Conservation (phyloP, 768 basidiomycete species). For the Brasilioporus rufonigricans region DNA sequence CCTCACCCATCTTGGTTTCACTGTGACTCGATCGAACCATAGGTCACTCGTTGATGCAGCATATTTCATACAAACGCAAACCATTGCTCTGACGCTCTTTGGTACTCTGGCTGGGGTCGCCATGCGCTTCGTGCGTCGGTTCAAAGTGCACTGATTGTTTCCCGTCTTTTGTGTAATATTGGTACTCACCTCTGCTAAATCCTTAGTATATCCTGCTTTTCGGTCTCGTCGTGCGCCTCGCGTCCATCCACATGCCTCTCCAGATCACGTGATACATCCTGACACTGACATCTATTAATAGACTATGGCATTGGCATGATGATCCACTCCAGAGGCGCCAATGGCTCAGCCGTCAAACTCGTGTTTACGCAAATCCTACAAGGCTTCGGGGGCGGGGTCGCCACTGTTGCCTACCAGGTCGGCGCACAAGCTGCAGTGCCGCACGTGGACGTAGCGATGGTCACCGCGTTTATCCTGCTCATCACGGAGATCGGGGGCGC, state of each 20-base stretch:
- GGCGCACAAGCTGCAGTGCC: too few species aligned
- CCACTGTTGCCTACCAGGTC: neutral
- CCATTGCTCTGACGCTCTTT: neutral
- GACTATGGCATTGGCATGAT: neutral
- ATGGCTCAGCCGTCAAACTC: neutral
- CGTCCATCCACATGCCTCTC: neutral
- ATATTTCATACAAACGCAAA: neutral
- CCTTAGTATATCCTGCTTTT: neutral
- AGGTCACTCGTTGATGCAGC: neutral
- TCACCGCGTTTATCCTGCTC: neutral
- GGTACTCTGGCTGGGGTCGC: neutral
- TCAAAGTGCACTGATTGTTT: neutral
- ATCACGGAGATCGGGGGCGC: too few species aligned
- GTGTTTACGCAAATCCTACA: neutral
- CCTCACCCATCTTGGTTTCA: neutral
- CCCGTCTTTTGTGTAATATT: neutral
- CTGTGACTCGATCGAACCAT: neutral
- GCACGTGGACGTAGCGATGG: too few species aligned
- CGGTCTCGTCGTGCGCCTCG: neutral
- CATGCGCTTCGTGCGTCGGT: neutral
- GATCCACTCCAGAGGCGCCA: neutral
- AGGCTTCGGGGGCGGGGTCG: neutral
- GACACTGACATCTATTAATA: neutral
- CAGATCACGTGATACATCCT: neutral
- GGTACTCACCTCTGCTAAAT: neutral